Evolutionary conservation across 2,329 filamentous ascomycete genomes (phyloP).

Genomic region (Xylariaceae sp.): DNA sequence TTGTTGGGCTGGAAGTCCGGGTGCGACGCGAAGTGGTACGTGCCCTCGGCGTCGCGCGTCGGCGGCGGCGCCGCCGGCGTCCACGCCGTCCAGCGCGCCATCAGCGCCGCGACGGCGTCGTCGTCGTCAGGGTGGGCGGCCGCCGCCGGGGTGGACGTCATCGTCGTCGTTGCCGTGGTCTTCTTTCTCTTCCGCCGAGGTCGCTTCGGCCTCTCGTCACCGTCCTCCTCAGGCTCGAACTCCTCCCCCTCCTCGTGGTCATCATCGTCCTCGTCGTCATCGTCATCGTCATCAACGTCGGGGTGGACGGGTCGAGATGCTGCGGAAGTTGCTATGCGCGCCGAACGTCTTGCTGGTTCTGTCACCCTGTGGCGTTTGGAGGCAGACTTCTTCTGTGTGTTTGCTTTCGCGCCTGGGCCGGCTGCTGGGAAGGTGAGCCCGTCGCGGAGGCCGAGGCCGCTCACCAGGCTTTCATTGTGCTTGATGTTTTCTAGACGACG

Average conservation of each 20-base stretch:
- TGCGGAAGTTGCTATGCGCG: too few relatives aligned
- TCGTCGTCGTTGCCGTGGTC: background rate
- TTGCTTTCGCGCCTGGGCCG: too few relatives aligned
- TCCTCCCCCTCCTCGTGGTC: too few relatives aligned
- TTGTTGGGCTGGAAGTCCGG: conserved; percentile 44
- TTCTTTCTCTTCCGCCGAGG: too few relatives aligned
- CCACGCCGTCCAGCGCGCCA: conserved; percentile 37
- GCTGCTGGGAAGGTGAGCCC: conserved; percentile 9
- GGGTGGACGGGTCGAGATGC: too few relatives aligned
- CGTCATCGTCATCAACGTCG: too few relatives aligned
- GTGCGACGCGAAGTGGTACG: conserved; percentile 37
- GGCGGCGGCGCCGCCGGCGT: conserved; percentile 29
- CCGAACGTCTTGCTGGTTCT: too few relatives aligned
- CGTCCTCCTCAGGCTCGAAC: too few relatives aligned
- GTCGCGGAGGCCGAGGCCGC: conserved; percentile 36
- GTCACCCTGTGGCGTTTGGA: conserved; percentile 33
- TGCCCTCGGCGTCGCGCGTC: conserved; percentile 29
- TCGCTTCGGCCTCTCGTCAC: too few relatives aligned
- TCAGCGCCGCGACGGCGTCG: conserved; percentile 13
- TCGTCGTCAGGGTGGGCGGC: background rate
- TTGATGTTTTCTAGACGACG: conserved; percentile 40
- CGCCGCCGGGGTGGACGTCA: conserved; percentile 1
- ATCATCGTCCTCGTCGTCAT: too few relatives aligned
- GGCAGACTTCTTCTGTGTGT: conserved; percentile 10
- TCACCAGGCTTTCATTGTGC: conserved; percentile 39